Base-by-base conservation (phyloP, 1,139 yeast genomes). In the Candida sanyaensis region DNA sequence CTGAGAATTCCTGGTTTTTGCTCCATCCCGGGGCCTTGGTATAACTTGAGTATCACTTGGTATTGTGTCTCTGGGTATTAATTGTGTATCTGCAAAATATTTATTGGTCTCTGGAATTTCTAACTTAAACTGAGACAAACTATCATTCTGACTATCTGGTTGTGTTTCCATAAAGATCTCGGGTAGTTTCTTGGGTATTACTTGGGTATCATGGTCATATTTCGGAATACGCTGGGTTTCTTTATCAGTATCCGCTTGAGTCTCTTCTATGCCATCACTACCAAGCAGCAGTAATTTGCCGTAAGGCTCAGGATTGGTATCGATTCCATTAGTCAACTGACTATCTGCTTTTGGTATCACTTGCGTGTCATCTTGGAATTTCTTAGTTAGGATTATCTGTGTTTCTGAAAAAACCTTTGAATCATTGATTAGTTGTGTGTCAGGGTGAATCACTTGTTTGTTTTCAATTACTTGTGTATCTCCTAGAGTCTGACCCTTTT, bases 201-300 rank as follows among this genome's bases (percentile, higher is more conserved):
- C 36, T 43, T 50, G 52, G 21, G 54, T 50, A 9, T 50, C 52
- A 4, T 42, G 37, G 6, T 40, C 41, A 12, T 8, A 24, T 11
- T 44, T 34, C 11, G 32, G 37, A 8, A 32, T 37, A 21, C 32
- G 49, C 31, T 47, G 44, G 27, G 44, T 47, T n/a, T 41, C 49
- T 31, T 17, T 11, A 4, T 10, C 28, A 26, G 9, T 12, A 27
- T 29, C 36, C 7, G 21, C 36, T 23, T 42, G 44, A 6, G 31
- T 39, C 6, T 34, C 37, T 27, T 26, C 26, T 33, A 34, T 7
- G 13, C 1, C 9, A 1, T 5, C 13, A 28, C 17, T 31, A 31
- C 13, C 30, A n/a, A 34, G 31, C 10, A 5, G 38, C 23, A 5
- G 39, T 40, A 7, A 43, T 32, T 26, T 45, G 46, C 11, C 47